Evolutionary conservation across 2,329 filamentous ascomycete genomes (phyloP), one percentile per base, ranked within the genome.

Genomic region (Sclerotinia subarctica): DNA sequence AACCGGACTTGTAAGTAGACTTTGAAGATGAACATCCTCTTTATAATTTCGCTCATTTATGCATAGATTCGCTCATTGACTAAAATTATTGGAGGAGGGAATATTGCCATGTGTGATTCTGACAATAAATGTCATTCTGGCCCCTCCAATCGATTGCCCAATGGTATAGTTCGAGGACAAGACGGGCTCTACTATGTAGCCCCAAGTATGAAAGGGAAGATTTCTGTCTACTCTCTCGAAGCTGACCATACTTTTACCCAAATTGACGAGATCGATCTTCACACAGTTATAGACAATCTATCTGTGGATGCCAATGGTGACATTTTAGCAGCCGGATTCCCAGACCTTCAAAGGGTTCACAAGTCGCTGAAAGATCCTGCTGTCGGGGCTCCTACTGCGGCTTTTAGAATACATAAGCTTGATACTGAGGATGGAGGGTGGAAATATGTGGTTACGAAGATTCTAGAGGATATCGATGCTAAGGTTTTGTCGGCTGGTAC

Each of bases 151-250:
- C 26, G 71, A 24, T 72, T 77, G 26, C 73, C 78, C 6, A 79
- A 80, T 53, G 78, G 78, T 32, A 73, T 79, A 1, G 73, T 74
- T 17, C 70, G 70, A 21, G 75, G 74, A 54, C 64, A 49, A 1
- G 76, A 79, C 69, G 77, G 77, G 3, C 69, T 76, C 6, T 75
- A 76, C 58, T 79, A 79, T 63, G 76, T 80, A 26, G 73, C 76
- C 44, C 74, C 73, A 56, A 74, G 74, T 1, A 54, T 72, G 8
- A n/a, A 5, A 32, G 57, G 47, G 3, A 63, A 51, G 17, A 24
- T 64, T 38, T 46, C 11, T n/a, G 44, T 54, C 13, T 49, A 46
- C 19, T 32, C 21, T 6, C 32, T 67, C 2, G 29, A 56, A 29
- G 1, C 19, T 21, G 49, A 71, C 11, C 66, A 72, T n/a, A 63